Evolutionary conservation across 768 basidiomycete species (phyloP).

Genomic region (Psilocybe sp.): DNA sequence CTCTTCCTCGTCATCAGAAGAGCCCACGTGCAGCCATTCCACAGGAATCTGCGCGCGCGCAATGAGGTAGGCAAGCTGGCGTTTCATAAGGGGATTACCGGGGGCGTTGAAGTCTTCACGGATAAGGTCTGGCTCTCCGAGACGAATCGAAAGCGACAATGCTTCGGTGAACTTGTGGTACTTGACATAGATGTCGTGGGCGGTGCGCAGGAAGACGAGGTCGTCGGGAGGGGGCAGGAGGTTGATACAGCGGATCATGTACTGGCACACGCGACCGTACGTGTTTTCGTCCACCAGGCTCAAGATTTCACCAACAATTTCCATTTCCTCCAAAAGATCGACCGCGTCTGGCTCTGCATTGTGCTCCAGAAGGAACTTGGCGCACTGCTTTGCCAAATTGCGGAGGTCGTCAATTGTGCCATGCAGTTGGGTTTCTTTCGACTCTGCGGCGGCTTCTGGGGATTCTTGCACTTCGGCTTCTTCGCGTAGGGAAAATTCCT

Average conservation of each 20-base stretch:
- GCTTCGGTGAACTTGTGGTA: slow-evolving; percentile 91
- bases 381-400: slow-evolving; percentile 77
- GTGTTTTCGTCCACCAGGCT: slow-evolving; percentile 85
- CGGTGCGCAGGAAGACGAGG: slow-evolving; percentile 80
- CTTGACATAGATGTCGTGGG: slow-evolving; percentile 85
- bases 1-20: slow-evolving; percentile 50
- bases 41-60: slow-evolving; percentile 89
- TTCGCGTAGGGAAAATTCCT: slow-evolving; percentile 80
- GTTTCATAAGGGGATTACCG: slow-evolving; percentile 88
- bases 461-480: slow-evolving; percentile 34
- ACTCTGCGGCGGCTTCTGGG: slow-evolving; percentile 24
- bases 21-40: slow-evolving; percentile 77
- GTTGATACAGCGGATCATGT: slow-evolving; percentile 93
- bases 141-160: slow-evolving; percentile 77
- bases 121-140: slow-evolving; percentile 78
- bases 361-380: slow-evolving; percentile 85
- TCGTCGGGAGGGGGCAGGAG: slow-evolving; percentile 94
- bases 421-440: slow-evolving; percentile 31
- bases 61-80: slow-evolving; percentile 91
- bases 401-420: slow-evolving; percentile 76
- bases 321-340: slow-evolving; percentile 90
- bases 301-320: slow-evolving; percentile 78
- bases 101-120: slow-evolving; percentile 87
- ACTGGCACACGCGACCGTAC: slow-evolving; percentile 85
- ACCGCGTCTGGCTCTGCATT: slow-evolving; percentile 99